These are phyloP conservation scores for Moesziomyces globuligerus DNA, from an alignment of 1,284 basidiomycete genomes.

Conservation along the genomic window DNA sequence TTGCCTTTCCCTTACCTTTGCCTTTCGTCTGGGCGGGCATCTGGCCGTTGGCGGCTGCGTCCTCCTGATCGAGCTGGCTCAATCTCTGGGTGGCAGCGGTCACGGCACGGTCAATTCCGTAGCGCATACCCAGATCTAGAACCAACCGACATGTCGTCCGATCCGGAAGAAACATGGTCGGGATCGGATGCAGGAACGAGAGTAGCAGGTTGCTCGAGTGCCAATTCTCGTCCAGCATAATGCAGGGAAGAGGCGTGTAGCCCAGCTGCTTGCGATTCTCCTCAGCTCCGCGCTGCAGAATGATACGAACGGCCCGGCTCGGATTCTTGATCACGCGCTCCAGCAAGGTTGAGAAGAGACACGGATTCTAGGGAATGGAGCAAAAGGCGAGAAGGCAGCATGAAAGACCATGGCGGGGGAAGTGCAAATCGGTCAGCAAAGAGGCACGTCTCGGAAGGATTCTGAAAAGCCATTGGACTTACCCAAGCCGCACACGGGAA, in stretches of 20 bases:
- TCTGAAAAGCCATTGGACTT: background rate
- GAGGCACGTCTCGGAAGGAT: no score
- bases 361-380: constrained; percentile 21
- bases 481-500: constrained; percentile 44
- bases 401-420: no score
- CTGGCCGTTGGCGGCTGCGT: background rate
- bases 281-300: constrained; percentile 15
- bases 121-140: constrained; percentile 28
- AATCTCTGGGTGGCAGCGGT: constrained; percentile 17
- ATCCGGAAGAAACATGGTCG: constrained; percentile 36
- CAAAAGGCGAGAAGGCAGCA: no score
- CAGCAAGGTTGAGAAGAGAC: constrained; percentile 35
- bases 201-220: constrained; percentile 38
- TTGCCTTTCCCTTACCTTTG: constrained; percentile 23
- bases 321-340: constrained; percentile 28
- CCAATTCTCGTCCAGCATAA: constrained; percentile 44
- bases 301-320: constrained; percentile 4
- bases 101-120: constrained; percentile 22
- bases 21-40: background rate
- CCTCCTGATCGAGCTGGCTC: constrained; percentile 31
- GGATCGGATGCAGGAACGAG: constrained; percentile 46
- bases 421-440: no score
- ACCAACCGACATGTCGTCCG: constrained; percentile 23
- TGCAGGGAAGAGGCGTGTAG: constrained; percentile 23
- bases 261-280: constrained; percentile 32